Percentiles rank a stretch among this genome's conserved stretches.
Evolutionary conservation across 495 filamentous ascomycete species (phyloP).

Genomic region (Poronia punctata): DNA sequence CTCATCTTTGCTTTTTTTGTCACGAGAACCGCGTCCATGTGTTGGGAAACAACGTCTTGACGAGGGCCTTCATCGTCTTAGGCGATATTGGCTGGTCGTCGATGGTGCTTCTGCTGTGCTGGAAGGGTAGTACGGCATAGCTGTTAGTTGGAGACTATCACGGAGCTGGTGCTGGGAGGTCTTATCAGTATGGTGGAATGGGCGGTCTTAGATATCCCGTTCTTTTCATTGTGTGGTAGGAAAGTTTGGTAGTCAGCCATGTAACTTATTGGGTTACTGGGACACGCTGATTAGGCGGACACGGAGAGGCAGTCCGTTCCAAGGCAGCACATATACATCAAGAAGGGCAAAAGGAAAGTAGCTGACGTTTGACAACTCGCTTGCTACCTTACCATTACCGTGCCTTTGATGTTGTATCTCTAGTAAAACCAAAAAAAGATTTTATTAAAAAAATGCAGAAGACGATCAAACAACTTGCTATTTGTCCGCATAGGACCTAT

Average conservation of each 20-base stretch:
- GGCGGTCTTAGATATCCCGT: conserved; percentile 1
- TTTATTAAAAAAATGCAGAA: conserved; percentile 2
- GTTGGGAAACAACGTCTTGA: too few species aligned
- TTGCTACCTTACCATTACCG: conserved; percentile 3
- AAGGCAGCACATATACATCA: conserved; percentile 6
- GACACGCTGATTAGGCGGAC: conserved; percentile 2
- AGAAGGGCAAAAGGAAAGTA: conserved; percentile 10
- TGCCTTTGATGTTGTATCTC: conserved; percentile 7
- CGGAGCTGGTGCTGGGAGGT: conserved; percentile 4
- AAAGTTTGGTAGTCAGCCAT: conserved; percentile 3
- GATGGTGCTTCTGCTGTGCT: conserved; percentile 1
- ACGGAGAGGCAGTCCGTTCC: not conserved
- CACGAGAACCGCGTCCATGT: conserved; percentile 2
- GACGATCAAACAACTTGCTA: conserved; percentile 3
- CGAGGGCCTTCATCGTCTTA: not conserved
- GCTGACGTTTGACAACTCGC: conserved; percentile 2
- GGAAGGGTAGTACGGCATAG: not conserved
- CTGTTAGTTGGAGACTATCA: conserved; percentile 5
- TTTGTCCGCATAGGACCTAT: too few species aligned
- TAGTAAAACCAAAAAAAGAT: too few species aligned
- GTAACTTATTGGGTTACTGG: conserved; percentile 4
- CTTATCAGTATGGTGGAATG: conserved; percentile 5
- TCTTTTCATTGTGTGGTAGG: conserved; percentile 8
- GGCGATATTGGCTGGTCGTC: not conserved
- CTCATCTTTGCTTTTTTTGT: conserved; percentile 4